Conservation (phyloP, 2,329 filamentous ascomycete species). For the Fusarium miscanthi region DNA sequence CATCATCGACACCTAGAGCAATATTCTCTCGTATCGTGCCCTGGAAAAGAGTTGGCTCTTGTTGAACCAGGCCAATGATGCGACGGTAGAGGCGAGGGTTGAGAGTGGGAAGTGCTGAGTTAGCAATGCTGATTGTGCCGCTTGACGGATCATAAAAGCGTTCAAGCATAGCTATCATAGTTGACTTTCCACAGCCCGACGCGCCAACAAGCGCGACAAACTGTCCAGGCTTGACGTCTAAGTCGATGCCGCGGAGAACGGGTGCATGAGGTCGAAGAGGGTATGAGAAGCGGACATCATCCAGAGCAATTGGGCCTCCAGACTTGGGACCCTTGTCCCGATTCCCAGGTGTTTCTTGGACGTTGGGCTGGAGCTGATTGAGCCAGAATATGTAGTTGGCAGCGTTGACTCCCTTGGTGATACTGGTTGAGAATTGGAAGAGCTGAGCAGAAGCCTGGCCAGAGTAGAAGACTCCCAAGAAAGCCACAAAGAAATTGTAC, state of each 20-base stretch:
- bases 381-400: slow-evolving; percentile 65
- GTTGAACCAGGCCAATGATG: slow-evolving; percentile 66
- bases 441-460: slow-evolving; percentile 55
- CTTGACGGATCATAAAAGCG: slow-evolving; percentile 57
- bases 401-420: slow-evolving; percentile 62
- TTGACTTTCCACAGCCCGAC: slow-evolving; percentile 69
- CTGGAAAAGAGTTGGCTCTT: slow-evolving; percentile 76
- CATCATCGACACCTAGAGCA: slow-evolving; percentile 42
- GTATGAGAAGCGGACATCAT: slow-evolving; percentile 72
- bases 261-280: slow-evolving; percentile 58
- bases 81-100: slow-evolving; percentile 63
- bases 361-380: slow-evolving; percentile 53
- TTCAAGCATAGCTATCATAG: slow-evolving; percentile 65
- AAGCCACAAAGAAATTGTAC: slow-evolving; percentile 62
- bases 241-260: slow-evolving; percentile 56
- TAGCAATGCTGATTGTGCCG: slow-evolving; percentile 61
- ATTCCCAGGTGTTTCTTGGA: slow-evolving; percentile 57
- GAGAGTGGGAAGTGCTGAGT: slow-evolving; percentile 54
- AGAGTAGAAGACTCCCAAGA: slow-evolving; percentile 61
- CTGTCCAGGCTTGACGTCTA: slow-evolving; percentile 56
- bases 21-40: slow-evolving; percentile 89
- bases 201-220: slow-evolving; percentile 65
- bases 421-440: slow-evolving; percentile 61
- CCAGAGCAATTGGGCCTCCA: slow-evolving; percentile 57
- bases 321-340: slow-evolving; percentile 50